These are phyloP conservation scores for Thymus mandschuricus DNA, from an alignment of 257 asterid species.

Conservation along the genomic window DNA sequence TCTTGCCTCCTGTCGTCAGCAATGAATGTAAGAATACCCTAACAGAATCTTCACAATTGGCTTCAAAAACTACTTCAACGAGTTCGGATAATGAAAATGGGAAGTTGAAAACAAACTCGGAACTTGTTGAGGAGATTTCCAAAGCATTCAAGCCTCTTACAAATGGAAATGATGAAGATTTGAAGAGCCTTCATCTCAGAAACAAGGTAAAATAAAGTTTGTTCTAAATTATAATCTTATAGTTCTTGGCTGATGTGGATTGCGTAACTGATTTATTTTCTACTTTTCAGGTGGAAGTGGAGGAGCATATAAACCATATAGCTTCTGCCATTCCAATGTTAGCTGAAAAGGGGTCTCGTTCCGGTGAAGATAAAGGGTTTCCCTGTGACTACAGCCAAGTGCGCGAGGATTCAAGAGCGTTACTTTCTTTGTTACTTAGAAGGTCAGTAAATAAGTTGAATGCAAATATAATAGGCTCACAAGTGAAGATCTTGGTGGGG, in stretches of 20 bases:
- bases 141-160: no score
- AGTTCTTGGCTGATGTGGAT: no score
- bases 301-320: no score
- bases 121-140: slow-evolving; percentile 29
- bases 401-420: background rate
- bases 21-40: background rate
- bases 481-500: no score
- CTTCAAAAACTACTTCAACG: background rate
- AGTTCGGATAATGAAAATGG: background rate
- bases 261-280: no score
- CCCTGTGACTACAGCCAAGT: background rate
- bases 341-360: background rate
- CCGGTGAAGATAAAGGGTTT: slow-evolving; percentile 27
- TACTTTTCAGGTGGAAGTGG: no score
- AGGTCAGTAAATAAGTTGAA: slow-evolving; percentile 16
- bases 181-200: no score
- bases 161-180: no score
- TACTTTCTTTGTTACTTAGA: background rate
- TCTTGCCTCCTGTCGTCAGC: background rate
- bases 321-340: background rate
- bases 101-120: slow-evolving; percentile 35
- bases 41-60: background rate
- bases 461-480: no score
- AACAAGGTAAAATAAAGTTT: no score
- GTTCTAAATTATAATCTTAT: no score